Evolutionary conservation across 805 yeast genomes (phyloP).

Genomic region (Candida sakaeoensis): DNA sequence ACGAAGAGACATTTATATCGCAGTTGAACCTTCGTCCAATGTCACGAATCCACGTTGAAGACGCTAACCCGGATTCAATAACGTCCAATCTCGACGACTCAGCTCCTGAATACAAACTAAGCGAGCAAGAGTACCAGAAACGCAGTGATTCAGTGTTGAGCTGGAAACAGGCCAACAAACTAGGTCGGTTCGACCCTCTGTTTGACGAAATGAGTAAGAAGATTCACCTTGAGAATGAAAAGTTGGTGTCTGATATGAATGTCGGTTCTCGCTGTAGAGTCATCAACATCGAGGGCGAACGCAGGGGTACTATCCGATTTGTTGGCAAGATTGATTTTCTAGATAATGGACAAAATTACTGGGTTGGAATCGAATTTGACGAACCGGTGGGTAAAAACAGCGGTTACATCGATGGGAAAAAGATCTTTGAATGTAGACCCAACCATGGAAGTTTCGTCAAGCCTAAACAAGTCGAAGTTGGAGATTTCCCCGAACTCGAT

Average conservation of each 20-base stretch:
- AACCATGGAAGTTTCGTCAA: conserved; percentile 77
- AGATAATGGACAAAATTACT: conserved; percentile 44
- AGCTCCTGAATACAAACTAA: conserved; percentile 40
- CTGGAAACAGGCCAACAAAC: conserved; percentile 68
- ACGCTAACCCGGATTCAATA: conserved; percentile 50
- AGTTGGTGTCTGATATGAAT: conserved; percentile 23
- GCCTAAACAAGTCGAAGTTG: conserved; percentile 65
- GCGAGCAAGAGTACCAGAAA: conserved; percentile 59
- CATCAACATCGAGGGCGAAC: conserved; percentile 43
- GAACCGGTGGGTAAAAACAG: conserved; percentile 86
- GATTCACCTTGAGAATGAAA: conserved; percentile 27
- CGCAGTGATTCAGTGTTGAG: conserved; percentile 60
- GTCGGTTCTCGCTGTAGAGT: conserved; percentile 54
- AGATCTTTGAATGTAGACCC: conserved; percentile 53
- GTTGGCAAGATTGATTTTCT: conserved; percentile 67
- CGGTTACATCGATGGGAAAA: conserved; percentile 62
- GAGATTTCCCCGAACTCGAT: conserved; percentile 55
- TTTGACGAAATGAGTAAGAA: conserved; percentile 28
- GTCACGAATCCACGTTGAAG: conserved; percentile 56
- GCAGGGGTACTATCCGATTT: conserved; percentile 69
- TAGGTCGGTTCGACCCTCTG: conserved; percentile 71
- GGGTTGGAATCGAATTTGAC: conserved; percentile 87
- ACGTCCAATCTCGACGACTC: conserved; percentile 31
- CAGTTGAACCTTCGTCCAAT: conserved; percentile 31
- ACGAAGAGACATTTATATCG: conserved; percentile 16